Conservation (phyloP, 208 protist genomes). For the Leishmania mexicana region DNA sequence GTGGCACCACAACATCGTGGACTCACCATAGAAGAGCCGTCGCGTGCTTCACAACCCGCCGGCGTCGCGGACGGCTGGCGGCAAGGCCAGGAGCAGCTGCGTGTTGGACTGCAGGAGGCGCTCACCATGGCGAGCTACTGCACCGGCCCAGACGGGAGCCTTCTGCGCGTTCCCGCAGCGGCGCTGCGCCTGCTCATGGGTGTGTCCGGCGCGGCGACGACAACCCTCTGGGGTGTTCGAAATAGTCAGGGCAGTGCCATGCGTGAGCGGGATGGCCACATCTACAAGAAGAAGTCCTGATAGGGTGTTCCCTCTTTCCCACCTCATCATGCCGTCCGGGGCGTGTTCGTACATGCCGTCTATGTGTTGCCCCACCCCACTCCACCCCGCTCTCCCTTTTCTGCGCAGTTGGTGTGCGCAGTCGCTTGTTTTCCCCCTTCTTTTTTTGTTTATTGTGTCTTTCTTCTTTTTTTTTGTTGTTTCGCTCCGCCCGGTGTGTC, state of each 20-base stretch:
- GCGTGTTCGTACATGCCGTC: neutral
- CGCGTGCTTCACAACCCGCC: conserved; percentile 26
- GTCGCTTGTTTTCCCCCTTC: neutral
- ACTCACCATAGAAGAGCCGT: conserved; percentile 19
- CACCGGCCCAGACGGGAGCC: conserved; percentile 28
- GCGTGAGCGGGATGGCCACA: conserved; percentile 28
- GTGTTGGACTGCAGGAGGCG: conserved; percentile 30
- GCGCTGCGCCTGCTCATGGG: conserved; percentile 42
- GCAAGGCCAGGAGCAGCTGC: conserved; percentile 36
- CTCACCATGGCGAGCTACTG: conserved; percentile 33
- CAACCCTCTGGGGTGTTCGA: conserved; percentile 38
- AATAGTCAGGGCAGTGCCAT: conserved; percentile 30
- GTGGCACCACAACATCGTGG: conserved; percentile 8
- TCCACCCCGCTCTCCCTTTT: neutral
- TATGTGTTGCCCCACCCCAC: neutral
- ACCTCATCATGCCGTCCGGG: neutral
- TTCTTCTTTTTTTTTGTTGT: neutral
- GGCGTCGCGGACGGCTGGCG: conserved; percentile 28
- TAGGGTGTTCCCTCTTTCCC: neutral
- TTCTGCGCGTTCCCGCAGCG: conserved; percentile 36
- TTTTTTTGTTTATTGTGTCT: conserved; percentile 4
- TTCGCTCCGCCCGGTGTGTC: neutral
- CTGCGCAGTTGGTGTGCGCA: neutral
- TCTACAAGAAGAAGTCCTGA: conserved; percentile 32
- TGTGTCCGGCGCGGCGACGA: conserved; percentile 37